Percentiles rank a stretch among this genome's conserved stretches.
Conservation (phyloP, 1,139 yeast genomes). For the Saccharomyces pastorianus region DNA sequence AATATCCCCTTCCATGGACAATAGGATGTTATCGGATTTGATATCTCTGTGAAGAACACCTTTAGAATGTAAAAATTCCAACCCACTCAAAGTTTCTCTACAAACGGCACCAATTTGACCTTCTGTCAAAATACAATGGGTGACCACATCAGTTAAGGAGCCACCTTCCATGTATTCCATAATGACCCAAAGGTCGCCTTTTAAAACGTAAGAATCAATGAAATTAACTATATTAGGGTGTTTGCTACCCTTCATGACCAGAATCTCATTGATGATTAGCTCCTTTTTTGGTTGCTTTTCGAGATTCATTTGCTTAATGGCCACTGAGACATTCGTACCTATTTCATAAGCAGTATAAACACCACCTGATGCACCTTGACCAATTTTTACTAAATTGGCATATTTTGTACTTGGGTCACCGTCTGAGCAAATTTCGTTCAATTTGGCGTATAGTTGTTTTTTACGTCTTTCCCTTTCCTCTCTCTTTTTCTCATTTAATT, state of each 20-base stretch:
- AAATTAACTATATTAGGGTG: conserved; percentile 90
- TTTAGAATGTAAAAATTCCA: conserved; percentile 79
- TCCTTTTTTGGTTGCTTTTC: conserved; percentile 92
- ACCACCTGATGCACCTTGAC: conserved; percentile 97
- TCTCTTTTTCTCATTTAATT: conserved; percentile 41
- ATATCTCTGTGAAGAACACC: conserved; percentile 96
- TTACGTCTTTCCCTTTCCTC: conserved; percentile 36
- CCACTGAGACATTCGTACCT: conserved; percentile 58
- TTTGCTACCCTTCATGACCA: conserved; percentile 84
- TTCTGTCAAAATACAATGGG: conserved; percentile 91
- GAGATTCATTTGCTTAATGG: conserved; percentile 87
- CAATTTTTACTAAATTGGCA: conserved; percentile 66
- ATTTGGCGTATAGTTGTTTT: conserved; percentile 59
- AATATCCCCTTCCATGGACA: conserved; percentile 78
- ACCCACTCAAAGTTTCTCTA: conserved; percentile 79
- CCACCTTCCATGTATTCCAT: conserved; percentile 99
- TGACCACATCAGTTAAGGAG: conserved; percentile 87
- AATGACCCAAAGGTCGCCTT: conserved; percentile 82
- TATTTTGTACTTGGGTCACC: conserved; percentile 75
- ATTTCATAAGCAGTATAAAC: conserved; percentile 80
- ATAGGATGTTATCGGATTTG: conserved; percentile 83
- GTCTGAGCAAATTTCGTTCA: conserved; percentile 67
- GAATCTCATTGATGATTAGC: conserved; percentile 78
- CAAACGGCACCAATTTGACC: conserved; percentile 97
- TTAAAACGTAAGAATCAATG: conserved; percentile 70